Evolutionary conservation across 2,329 filamentous ascomycete genomes (phyloP).

Genomic region (Aspergillus phoenicis): DNA sequence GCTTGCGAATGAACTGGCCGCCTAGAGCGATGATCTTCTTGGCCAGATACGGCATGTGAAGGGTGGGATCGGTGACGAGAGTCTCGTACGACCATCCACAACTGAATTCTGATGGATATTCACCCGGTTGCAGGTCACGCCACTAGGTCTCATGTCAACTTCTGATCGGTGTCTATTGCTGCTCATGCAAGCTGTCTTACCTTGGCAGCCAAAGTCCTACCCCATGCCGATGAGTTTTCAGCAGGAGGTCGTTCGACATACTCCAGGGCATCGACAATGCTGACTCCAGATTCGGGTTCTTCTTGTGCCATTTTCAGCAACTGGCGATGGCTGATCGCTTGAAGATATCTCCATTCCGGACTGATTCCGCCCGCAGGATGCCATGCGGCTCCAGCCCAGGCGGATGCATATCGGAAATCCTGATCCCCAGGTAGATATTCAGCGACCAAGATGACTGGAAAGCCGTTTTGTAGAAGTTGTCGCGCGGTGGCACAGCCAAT

Average conservation of each 20-base stretch:
- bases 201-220: conserved; percentile 38
- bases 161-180: too few species aligned
- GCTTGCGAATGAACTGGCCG: conserved; percentile 38
- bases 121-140: conserved; percentile 32
- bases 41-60: conserved; percentile 40
- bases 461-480: conserved; percentile 39
- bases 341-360: conserved; percentile 38
- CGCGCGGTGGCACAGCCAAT: conserved; percentile 43
- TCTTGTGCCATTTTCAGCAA: conserved; percentile 40
- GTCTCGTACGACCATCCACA: conserved; percentile 41
- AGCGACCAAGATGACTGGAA: conserved; percentile 38
- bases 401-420: conserved; percentile 41
- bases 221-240: conserved; percentile 39
- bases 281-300: conserved; percentile 37
- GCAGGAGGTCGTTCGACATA: conserved; percentile 38
- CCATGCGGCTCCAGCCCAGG: conserved; percentile 45
- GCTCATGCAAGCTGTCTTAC: conserved; percentile 18
- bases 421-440: conserved; percentile 43
- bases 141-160: conserved; percentile 30
- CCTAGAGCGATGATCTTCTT: conserved; percentile 34
- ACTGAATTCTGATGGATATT: conserved; percentile 39
- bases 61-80: conserved; percentile 41
- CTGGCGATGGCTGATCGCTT: conserved; percentile 39
- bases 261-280: conserved; percentile 38
- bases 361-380: conserved; percentile 41